Evolutionary conservation across 139 green algal species (phyloP), one percentile per base, ranked within the genome.

Genomic region (Chlamydomonas schloesseri): DNA sequence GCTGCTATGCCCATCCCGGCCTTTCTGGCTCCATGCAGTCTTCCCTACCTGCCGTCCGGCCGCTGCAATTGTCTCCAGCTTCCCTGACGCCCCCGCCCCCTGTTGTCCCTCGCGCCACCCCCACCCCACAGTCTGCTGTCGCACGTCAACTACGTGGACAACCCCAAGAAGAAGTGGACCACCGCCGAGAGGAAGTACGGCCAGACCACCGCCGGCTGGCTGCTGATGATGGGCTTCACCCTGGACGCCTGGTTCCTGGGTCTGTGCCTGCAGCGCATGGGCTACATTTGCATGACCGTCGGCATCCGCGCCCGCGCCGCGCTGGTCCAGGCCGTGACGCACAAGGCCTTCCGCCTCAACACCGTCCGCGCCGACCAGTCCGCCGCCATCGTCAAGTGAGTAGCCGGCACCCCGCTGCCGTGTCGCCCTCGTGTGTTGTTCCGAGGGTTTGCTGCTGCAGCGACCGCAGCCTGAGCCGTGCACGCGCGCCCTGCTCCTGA

Each of bases 231-330:
- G 24, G 81, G 86, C 71, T 90, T 90, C 86, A 88, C 87, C 47
- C 0, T 90, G 0, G 73, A 90, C 37, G 79, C 86, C 23, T 88
- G 72, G 71, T 68, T 88, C 53, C 87, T 90, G 62, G 87, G 87
- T 46, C 34, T 83, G 5, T 68, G 53, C 26, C 80, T 94, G 29
- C 91, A 94, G 88, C 91, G 91, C 82, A 94, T 94, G 91, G 87
- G 82, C 73, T 94, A 88, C 82, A 87, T 80, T 81, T 93, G 88
- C 82, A 82, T 93, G 71, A 71, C 57, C 0, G 69, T 85, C 3
- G 91, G 91, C 55, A 83, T 94, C 42, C 86, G 84, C 37, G 72
- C 84, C 0, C 83, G 88, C 34, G 88, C 91, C 29, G 90, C 91
- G 33, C 87, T 94, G 3, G 87, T 67, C 73, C 91, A 83, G 67